These are phyloP conservation scores for Colletotrichum camelliae DNA, from an alignment of 2,329 filamentous ascomycete genomes.

Conservation along the genomic window DNA sequence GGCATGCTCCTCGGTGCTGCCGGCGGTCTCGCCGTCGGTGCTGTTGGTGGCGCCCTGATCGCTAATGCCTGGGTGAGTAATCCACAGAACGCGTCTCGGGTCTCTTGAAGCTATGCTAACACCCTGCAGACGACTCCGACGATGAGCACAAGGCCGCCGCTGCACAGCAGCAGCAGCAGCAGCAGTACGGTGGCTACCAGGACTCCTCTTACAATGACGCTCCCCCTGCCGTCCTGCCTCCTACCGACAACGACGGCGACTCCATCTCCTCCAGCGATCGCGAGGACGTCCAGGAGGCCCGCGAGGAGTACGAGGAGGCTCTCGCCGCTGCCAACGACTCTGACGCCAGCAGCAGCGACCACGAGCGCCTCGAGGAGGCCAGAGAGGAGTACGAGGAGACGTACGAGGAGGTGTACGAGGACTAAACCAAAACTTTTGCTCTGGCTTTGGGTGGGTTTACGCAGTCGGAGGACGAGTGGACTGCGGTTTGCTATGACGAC, in stretches of 20 bases:
- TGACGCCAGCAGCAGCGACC: constrained; percentile 55
- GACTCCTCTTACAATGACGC: constrained; percentile 22
- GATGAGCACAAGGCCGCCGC: constrained; percentile 19
- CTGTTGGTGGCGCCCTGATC: constrained; percentile 62
- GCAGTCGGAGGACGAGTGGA: not conserved
- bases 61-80: constrained; percentile 60
- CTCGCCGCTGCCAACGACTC: constrained; percentile 43
- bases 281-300: constrained; percentile 46
- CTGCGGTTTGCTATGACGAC: constrained; percentile 9
- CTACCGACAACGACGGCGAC: constrained; percentile 44
- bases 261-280: constrained; percentile 48
- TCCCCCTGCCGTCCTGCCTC: constrained; percentile 41
- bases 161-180: constrained; percentile 5
- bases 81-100: not conserved
- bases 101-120: not conserved
- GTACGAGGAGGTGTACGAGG: constrained; percentile 48
- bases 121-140: constrained; percentile 16
- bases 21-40: constrained; percentile 63
- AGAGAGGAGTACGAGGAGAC: constrained; percentile 55
- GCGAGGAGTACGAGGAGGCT: constrained; percentile 49
- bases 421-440: constrained; percentile 2
- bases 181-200: constrained; percentile 20
- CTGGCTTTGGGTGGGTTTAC: not conserved
- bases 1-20: constrained; percentile 64
- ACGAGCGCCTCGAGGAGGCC: constrained; percentile 58